Evolutionary conservation across 164 flowering plant genomes (phyloP), one percentile per base, ranked within the genome.

Genomic region (Akebia trifoliata): DNA sequence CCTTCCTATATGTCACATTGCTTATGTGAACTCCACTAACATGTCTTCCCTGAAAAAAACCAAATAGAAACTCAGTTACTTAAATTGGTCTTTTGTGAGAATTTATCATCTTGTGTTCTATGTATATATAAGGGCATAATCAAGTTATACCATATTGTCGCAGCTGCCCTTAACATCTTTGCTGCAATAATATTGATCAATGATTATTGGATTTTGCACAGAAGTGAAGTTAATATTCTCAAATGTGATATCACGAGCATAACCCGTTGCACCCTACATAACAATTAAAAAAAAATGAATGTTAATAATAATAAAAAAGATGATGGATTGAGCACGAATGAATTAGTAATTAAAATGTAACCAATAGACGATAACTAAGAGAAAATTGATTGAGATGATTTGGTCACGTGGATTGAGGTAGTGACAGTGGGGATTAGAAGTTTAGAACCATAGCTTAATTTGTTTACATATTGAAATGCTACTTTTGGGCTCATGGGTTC

Each of bases 131-230:
- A 9, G 15, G 7, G 10, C 3, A 46, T 38, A 11, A 12, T 43
- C 6, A 56, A 30, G 2, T 1, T 9, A 18, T 69, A 70, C 77
- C 72, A 1, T 5, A 49, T 69, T 63, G 50, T 65, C 30, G 69
- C 77, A 72, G 2, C 64, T 35, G 30, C 60, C 62, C 1, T 57
- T 35, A 26, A 28, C 29, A 39, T 26, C 36, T 1, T 46, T 25
- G 14, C 61, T 38, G 50, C 80, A 75, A 54, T 84, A 84, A 44
- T 76, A 66, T 57, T 84, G 90, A 30, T 84, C 90, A 38, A 82
- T 84, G 51, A 82, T 69, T 25, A 78, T 67, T 2, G 90, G 87
- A 53, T 76, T 73, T 29, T 63, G 4, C 9, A 72, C 85, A 1
- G 40, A n/a, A 5, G 50, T 31, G 58, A 84, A 69, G 32, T 38